Conservation (phyloP, 192 early-diverging fungal genomes). For the Coemansia sp. region DNA sequence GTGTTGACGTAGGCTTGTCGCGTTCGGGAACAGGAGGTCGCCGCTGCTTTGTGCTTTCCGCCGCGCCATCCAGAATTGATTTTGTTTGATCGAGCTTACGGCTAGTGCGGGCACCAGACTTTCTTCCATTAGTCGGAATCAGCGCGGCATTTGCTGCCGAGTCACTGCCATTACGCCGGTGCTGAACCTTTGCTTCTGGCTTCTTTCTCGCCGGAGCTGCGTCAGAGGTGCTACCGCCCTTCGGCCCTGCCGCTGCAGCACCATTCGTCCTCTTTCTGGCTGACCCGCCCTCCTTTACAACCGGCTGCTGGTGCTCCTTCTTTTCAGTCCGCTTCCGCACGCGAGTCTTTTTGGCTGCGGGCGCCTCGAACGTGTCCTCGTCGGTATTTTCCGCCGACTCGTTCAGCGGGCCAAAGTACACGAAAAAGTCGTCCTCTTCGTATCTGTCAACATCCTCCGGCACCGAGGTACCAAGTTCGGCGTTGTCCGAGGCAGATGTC, state of each 20-base stretch:
- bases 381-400: slow-evolving; percentile 27
- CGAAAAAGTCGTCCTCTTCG: slow-evolving; percentile 55
- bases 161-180: slow-evolving; percentile 30
- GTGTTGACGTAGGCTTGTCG: slow-evolving; percentile 19
- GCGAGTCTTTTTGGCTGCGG: slow-evolving; percentile 27
- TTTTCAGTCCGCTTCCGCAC: slow-evolving; percentile 38
- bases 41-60: slow-evolving; percentile 11
- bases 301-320: slow-evolving; percentile 22
- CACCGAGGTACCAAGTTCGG: neutral
- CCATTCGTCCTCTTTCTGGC: slow-evolving; percentile 31
- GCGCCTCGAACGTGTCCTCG: slow-evolving; percentile 23
- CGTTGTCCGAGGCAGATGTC: neutral
- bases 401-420: slow-evolving; percentile 55
- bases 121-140: slow-evolving; percentile 50
- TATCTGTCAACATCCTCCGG: slow-evolving; percentile 48
- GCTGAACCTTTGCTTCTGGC: slow-evolving; percentile 22
- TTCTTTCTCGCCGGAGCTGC: slow-evolving; percentile 31
- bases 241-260: slow-evolving; percentile 11
- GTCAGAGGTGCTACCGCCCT: slow-evolving; percentile 13
- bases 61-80: slow-evolving; percentile 9
- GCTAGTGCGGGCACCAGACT: slow-evolving; percentile 49
- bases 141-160: slow-evolving; percentile 16
- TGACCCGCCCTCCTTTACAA: slow-evolving; percentile 22
- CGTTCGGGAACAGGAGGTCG: slow-evolving; percentile 47
- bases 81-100: slow-evolving; percentile 46